Evolutionary conservation across 805 yeast genomes (phyloP).

Genomic region (Phaffomyces opuntiae): DNA sequence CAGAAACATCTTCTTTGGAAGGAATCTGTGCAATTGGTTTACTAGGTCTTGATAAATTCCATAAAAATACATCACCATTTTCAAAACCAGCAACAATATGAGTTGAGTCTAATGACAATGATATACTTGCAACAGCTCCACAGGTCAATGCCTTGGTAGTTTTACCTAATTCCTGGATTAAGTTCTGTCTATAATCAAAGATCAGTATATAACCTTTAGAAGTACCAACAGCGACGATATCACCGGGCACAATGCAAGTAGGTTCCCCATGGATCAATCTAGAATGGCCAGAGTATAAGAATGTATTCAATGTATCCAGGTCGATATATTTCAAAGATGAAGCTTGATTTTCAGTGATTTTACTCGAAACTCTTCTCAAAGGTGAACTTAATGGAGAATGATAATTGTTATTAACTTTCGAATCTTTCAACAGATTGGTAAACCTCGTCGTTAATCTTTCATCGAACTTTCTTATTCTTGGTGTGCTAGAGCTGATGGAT

Average conservation of each 20-base stretch:
- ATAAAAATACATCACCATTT: constrained; percentile 57
- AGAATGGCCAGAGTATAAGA: constrained; percentile 28
- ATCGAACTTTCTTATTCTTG: constrained; percentile 6
- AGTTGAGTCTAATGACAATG: constrained; percentile 62
- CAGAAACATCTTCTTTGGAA: constrained; percentile 17
- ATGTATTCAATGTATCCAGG: constrained; percentile 33
- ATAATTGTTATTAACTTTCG: not conserved
- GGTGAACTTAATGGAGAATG: not conserved
- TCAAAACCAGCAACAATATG: constrained; percentile 62
- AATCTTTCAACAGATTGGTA: not conserved
- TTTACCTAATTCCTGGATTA: constrained; percentile 37
- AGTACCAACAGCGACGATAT: constrained; percentile 61
- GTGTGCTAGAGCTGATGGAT: constrained; percentile 1
- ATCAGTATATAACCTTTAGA: constrained; percentile 54
- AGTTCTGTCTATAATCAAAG: constrained; percentile 61
- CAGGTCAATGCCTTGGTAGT: constrained; percentile 24
- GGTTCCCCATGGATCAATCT: constrained; percentile 44
- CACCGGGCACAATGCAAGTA: constrained; percentile 36
- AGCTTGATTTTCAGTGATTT: not conserved
- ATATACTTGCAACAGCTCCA: constrained; percentile 48
- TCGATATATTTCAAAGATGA: constrained; percentile 28
- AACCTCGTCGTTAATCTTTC: constrained; percentile 4
- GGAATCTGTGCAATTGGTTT: constrained; percentile 19
- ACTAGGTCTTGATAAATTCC: constrained; percentile 48
- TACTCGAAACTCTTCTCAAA: not conserved